Evolutionary conservation across 768 basidiomycete genomes (phyloP).

Genomic region (Peribolospora kevripleyi): DNA sequence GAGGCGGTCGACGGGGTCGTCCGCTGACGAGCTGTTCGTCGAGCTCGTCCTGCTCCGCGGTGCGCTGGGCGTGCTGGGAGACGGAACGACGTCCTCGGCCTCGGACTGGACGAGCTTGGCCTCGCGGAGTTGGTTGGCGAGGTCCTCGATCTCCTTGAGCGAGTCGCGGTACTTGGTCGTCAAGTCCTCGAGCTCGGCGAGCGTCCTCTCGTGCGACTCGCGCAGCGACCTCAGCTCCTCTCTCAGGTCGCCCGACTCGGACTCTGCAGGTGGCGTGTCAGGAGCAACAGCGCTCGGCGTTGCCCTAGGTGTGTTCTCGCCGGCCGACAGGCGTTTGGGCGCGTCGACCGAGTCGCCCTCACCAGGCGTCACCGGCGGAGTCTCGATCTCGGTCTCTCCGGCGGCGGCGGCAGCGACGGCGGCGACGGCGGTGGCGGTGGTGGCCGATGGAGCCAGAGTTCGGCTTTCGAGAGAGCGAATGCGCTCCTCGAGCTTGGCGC

Average conservation of each 20-base stretch:
- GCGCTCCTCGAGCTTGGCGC: slow-evolving; percentile 35
- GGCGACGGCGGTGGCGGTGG: neutral
- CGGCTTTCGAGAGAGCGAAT: slow-evolving; percentile 15
- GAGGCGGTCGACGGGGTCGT: neutral
- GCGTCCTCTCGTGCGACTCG: slow-evolving; percentile 53
- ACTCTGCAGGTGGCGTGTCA: slow-evolving; percentile 15
- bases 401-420: neutral
- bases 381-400: too few relatives aligned
- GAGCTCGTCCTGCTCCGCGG: slow-evolving; percentile 3
- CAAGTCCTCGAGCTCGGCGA: slow-evolving; percentile 52
- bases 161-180: slow-evolving; percentile 69
- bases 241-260: slow-evolving; percentile 26
- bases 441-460: neutral
- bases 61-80: neutral
- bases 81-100: neutral
- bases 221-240: slow-evolving; percentile 49
- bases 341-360: too few relatives aligned
- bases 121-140: slow-evolving; percentile 74
- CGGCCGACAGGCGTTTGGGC: too few relatives aligned
- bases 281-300: slow-evolving; percentile 2
- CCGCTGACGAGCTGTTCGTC: neutral
- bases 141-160: slow-evolving; percentile 71
- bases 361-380: too few relatives aligned
- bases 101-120: slow-evolving; percentile 29
- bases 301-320: too few relatives aligned